Percentiles rank a stretch among this genome's conserved stretches.
Conservation (phyloP, 441 rosid genomes). For the Syzygium syzygioides region DNA sequence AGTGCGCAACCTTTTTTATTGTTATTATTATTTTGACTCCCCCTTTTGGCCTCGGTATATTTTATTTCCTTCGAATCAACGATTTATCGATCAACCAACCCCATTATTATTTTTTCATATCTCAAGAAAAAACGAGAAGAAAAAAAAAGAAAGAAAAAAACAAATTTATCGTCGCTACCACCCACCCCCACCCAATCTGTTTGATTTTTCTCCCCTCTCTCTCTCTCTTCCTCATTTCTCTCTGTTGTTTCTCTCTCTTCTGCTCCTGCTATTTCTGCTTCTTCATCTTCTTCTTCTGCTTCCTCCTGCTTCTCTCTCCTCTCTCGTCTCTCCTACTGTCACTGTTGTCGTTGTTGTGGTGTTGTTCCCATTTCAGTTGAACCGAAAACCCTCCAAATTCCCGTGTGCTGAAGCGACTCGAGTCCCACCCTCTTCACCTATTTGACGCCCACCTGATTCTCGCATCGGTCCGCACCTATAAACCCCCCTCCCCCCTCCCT, state of each 20-base stretch:
- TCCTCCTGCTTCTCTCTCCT: background rate
- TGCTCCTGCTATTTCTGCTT: too few relatives aligned
- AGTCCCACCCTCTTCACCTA: background rate
- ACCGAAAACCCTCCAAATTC: slow-evolving; percentile 13
- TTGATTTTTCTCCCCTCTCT: slow-evolving; percentile 15
- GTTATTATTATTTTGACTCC: background rate
- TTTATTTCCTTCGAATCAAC: background rate
- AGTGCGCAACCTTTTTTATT: background rate
- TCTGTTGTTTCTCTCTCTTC: too few relatives aligned
- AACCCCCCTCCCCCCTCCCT: background rate
- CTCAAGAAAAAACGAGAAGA: background rate
- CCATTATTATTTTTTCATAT: background rate
- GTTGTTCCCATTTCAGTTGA: slow-evolving; percentile 5
- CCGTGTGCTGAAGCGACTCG: background rate
- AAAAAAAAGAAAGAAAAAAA: background rate
- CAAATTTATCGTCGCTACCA: slow-evolving; percentile 8
- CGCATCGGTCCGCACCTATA: background rate
- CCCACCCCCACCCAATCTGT: slow-evolving; percentile 50
- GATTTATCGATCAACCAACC: background rate
- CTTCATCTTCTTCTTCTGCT: background rate
- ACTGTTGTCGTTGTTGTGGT: slow-evolving; percentile 12
- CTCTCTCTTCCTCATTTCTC: background rate
- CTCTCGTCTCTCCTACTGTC: slow-evolving; percentile 8
- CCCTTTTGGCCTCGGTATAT: background rate
- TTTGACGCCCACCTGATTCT: background rate